Evolutionary conservation across 768 basidiomycete genomes (phyloP), one percentile per base, ranked within the genome.

Genomic region (Pleurotus pulmonarius): DNA sequence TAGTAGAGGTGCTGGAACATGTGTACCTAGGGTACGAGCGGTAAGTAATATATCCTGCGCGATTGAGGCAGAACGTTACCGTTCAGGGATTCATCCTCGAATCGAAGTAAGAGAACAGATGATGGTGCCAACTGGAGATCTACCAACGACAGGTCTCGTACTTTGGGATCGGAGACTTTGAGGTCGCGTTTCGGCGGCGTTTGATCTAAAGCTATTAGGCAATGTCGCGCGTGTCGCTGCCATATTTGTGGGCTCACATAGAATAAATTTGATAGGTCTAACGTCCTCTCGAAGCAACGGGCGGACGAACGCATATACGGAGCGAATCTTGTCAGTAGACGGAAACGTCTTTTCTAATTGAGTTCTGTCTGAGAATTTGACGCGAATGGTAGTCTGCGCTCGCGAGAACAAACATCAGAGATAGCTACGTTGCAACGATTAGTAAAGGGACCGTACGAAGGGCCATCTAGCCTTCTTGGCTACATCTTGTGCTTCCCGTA

Each of bases 251-350:
- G 38, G 47, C 39, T 7, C 85, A 94, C 93, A 95, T 39, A 96
- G 76, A 39, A 93, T 77, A 64, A 94, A 96, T 63, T 92, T 92
- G 70, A 83, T 82, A 3, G 85, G 78, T 66, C 90, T 85, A 45
- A 86, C 83, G 59, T 92, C 90, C 56, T 90, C 88, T 43, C 83
- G 73, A 34, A 96, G 73, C 18, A 83, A 81, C 29, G 76, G 72
- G 34, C 87, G 81, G 52, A 94, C 91, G 60, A 94, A 94, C 8
- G 88, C 90, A 66, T 96, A 95, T 7, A 96, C 83, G 2, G 87
- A 77, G 49, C 82, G 81, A 49, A 96, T 92, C 68, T 89, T 94
- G 70, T 85, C 83, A 3, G 80, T 81, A 5, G 93, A 94, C 3
- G 84, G 77, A 64, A 95, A 94, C 0, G 71, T 70, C 62, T 83